phyloP scores from a whole-genome alignment of 371 early-diverging fungal species.

The Lichtheimia ornata region DNA sequence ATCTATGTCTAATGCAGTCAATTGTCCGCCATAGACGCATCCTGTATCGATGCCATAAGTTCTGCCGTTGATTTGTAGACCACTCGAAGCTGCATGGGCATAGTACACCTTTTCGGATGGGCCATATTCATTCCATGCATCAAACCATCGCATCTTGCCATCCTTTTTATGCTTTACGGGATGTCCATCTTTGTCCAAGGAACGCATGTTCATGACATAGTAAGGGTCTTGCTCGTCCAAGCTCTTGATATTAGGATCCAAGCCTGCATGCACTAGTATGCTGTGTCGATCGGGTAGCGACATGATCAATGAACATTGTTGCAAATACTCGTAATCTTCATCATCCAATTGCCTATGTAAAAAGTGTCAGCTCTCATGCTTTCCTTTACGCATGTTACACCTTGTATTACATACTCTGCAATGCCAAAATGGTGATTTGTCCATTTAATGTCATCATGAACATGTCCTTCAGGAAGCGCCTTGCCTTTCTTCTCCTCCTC shows the following conservation, averaged over 20 bases:
- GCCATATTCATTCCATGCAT: constrained; percentile 42
- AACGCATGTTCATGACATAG: constrained; percentile 63
- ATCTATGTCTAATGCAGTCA: constrained; percentile 56
- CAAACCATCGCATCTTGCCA: constrained; percentile 32
- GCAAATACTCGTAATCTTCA: constrained; percentile 56
- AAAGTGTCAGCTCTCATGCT: no score
- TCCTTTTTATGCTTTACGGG: constrained; percentile 37
- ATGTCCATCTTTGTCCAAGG: constrained; percentile 42
- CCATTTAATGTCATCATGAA: constrained; percentile 43
- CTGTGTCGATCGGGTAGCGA: constrained; percentile 53
- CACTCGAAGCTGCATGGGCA: constrained; percentile 71
- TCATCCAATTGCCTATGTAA: constrained; percentile 28
- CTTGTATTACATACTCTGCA: constrained; percentile 38
- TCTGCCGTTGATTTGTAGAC: constrained; percentile 50
- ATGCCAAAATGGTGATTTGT: constrained; percentile 42
- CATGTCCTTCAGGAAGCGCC: constrained; percentile 31
- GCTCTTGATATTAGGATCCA: constrained; percentile 47
- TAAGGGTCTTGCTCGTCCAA: constrained; percentile 47
- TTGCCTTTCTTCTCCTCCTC: background rate
- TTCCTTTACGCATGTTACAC: no score
- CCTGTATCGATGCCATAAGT: constrained; percentile 70
- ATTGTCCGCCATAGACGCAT: constrained; percentile 63
- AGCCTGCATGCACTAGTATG: constrained; percentile 68
- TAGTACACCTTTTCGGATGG: constrained; percentile 46
- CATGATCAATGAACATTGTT: constrained; percentile 63